These are phyloP conservation scores for Pichia terricola DNA, from an alignment of 1,139 yeast species.

Conservation along the genomic window DNA sequence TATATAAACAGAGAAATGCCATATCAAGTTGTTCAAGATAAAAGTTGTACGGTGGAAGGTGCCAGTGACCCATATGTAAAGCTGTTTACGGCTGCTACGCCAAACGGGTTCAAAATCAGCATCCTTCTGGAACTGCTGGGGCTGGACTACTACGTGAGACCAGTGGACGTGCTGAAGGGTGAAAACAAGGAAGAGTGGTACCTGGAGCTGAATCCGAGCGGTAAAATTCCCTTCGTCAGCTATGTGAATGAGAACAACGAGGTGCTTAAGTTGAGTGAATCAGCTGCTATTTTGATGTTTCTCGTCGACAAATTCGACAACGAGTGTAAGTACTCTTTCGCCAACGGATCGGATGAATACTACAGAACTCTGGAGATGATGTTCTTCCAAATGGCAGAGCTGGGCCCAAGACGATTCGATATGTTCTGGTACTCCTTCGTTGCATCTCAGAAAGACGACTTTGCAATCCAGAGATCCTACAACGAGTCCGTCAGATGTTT, in stretches of 20 bases:
- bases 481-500: conserved; percentile 44
- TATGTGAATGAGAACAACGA: conserved; percentile 37
- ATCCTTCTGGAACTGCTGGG: conserved; percentile 39
- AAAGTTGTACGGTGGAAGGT: background rate
- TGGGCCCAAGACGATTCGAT: conserved; percentile 57
- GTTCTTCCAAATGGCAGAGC: conserved; percentile 48
- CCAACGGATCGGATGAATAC: conserved; percentile 35
- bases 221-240: conserved; percentile 49
- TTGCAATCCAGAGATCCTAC: conserved; percentile 43
- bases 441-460: conserved; percentile 40
- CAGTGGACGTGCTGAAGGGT: conserved; percentile 30
- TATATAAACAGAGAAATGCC: too few relatives aligned
- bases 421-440: conserved; percentile 36
- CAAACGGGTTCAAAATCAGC: conserved; percentile 48
- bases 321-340: conserved; percentile 39
- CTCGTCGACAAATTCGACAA: conserved; percentile 49
- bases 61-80: conserved; percentile 29
- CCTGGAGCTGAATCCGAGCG: conserved; percentile 48
- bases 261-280: conserved; percentile 35
- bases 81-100: conserved; percentile 41
- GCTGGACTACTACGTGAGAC: conserved; percentile 36
- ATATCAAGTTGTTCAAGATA: too few relatives aligned
- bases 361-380: conserved; percentile 43
- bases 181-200: conserved; percentile 46
- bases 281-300: conserved; percentile 50